These are phyloP conservation scores for Calonectria pauciramosa DNA, from an alignment of 2,329 filamentous ascomycete species.

Conservation along the genomic window DNA sequence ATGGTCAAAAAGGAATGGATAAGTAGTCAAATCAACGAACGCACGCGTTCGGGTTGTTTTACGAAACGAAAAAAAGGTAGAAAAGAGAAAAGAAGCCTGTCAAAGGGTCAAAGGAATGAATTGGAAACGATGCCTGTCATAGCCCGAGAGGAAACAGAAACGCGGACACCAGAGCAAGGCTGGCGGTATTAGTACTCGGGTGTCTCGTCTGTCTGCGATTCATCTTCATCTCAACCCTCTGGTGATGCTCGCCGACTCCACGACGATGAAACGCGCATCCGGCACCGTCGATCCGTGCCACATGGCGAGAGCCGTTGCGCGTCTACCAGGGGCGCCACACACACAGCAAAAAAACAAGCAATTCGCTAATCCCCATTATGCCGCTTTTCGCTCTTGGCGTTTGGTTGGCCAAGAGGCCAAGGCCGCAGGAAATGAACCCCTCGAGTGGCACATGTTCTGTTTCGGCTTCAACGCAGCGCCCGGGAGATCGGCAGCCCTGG, in stretches of 20 bases:
- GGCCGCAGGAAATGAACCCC: background rate
- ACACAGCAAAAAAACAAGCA: background rate
- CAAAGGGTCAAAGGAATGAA: slow-evolving; percentile 10
- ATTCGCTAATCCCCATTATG: background rate
- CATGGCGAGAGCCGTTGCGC: background rate
- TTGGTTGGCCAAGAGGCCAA: slow-evolving; percentile 9
- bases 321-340: background rate
- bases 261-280: background rate
- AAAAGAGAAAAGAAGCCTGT: slow-evolving; percentile 4
- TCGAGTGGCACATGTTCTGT: slow-evolving; percentile 6
- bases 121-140: slow-evolving; percentile 10
- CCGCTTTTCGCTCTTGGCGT: background rate
- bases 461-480: background rate
- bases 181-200: background rate
- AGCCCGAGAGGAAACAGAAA: background rate
- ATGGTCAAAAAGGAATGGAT: background rate
- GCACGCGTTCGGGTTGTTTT: background rate
- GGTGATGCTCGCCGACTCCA: background rate
- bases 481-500: slow-evolving; percentile 17
- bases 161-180: background rate
- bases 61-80: background rate
- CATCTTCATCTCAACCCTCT: background rate
- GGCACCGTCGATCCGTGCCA: slow-evolving; percentile 12
- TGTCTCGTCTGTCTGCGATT: background rate
- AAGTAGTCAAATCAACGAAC: background rate